These are phyloP conservation scores for Forsythia viridissima DNA, from an alignment of 257 asterid species.

Conservation along the genomic window DNA sequence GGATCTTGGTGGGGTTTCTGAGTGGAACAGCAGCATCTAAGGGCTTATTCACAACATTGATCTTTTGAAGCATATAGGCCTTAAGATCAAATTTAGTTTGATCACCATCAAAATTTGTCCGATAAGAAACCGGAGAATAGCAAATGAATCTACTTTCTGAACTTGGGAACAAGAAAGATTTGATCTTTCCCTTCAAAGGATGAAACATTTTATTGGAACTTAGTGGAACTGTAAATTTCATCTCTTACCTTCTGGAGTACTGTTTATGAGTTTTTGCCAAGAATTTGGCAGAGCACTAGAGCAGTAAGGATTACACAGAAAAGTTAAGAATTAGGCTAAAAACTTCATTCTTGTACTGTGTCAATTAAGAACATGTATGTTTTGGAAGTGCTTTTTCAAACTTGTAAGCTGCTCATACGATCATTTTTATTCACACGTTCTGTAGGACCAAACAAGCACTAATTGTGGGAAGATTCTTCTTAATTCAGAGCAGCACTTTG, in stretches of 20 bases:
- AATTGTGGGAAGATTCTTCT: too few species aligned
- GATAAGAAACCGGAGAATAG: not conserved
- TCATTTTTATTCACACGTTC: too few species aligned
- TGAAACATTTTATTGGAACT: not conserved
- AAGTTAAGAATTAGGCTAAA: too few species aligned
- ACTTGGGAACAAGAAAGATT: not conserved
- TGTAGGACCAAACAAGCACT: too few species aligned
- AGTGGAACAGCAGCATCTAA: conserved; percentile 37
- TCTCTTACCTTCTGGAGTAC: not conserved
- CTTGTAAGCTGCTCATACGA: too few species aligned
- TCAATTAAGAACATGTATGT: too few species aligned
- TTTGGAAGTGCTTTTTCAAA: too few species aligned
- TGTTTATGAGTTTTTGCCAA: not conserved
- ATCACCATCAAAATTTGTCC: not conserved
- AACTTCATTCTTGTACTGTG: too few species aligned
- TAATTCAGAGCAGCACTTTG: too few species aligned
- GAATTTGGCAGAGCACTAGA: not conserved
- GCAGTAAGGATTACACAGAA: too few species aligned
- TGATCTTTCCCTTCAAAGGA: not conserved
- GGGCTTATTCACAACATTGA: conserved; percentile 29
- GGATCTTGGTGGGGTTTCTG: conserved; percentile 29
- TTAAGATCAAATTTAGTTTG: conserved; percentile 29
- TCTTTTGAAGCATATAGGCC: conserved; percentile 31
- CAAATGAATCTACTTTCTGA: not conserved
- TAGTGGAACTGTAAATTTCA: not conserved